Evolutionary conservation across 345 rosid genomes (phyloP), one percentile per base, ranked within the genome.

Genomic region (Acer negundo): DNA sequence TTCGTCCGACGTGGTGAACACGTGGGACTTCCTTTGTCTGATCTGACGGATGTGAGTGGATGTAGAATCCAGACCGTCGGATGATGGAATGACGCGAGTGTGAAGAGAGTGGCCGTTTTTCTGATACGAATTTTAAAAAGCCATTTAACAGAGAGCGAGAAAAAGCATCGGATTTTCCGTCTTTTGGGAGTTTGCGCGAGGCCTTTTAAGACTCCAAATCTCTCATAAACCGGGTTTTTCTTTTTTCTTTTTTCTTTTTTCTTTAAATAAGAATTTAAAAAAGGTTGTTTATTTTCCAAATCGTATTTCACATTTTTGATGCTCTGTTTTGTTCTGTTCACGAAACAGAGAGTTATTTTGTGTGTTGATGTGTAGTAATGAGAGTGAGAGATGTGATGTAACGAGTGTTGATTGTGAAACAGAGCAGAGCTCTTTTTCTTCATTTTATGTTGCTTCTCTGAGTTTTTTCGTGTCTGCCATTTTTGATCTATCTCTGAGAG

Each of bases 161-260:
- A 80, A 80, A 70, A 80, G 86, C 83, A 86, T 86, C 87, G 86
- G 85, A 78, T 82, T 84, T 78, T 82, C 85, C 86, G 88, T 87
- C 84, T 86, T 74, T 47, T 70, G 56, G 82, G 77, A 84, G 80
- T 80, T 72, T 82, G 78, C 28, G 80, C 79, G 40, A 65, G 73
- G 75, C 66, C 69, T 77, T 31, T 68, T 49, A 22, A 10, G 0
- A 44, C 49, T 42, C 46, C 46, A 4, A 4, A 4, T 35, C 6
- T 35, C 4, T 35, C 6, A 28, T 28, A 28, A 28, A 28, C 2
- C 31, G 28, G 28, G 28, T 1, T 26, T 26, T 35, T 35, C 4
- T 4, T 35, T 35, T 0, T 35, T 4, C 3, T 31, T 31, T 31
- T 3, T 28, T 1, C 0, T 1, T 28, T 1, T 24, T 0, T 24